Evolutionary conservation across 2,329 filamentous ascomycete genomes (phyloP), one percentile per base, ranked within the genome.

Genomic region (Fusarium veterinarium): DNA sequence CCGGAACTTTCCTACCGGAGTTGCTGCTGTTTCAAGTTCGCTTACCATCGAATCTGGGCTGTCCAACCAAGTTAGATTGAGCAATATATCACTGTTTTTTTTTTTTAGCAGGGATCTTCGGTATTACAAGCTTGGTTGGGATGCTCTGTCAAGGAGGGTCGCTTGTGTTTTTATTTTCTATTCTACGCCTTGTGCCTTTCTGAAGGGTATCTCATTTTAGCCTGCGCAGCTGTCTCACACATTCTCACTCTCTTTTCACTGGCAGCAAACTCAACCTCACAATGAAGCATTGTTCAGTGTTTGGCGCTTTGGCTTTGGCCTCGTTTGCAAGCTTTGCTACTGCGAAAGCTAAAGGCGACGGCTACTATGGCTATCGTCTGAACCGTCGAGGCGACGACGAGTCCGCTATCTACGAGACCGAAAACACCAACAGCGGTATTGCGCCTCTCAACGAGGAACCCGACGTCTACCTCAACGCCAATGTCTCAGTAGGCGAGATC

Each of bases 341-440:
- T n/a, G 65, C 65, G 41, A 69, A 69, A 31, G 52, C 38, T 2
- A 67, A 67, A 16, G 64, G 67, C 8, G 65, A 69, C 5, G 67
- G 67, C 6, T 69, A 69, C 30, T 69, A 65, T 40, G 65, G 67
- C 30, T 69, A 69, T 61, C 49, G n/a, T 28, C 19, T 69, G 8
- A 65, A 58, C 14, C 67, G 67, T 30, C 65, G 67, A 13, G 67
- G 67, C 2, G 67, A 69, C 9, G 46, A 69, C 37, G 65, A 60
- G 31, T 69, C 67, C 25, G 67, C 67, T 6, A 69, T 69, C 3
- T 69, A 69, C 30, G 67, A 69, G 48, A 69, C 65, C 2, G 65
- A 69, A 59, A 69, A 69, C 37, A 69, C 67, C 23, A 69, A 45
- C 25, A 69, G 67, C 5, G 67, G 67, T 30, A 20, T 60, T 5